Conservation (phyloP, 345 rosid genomes). For the Pelargonium nanum region DNA sequence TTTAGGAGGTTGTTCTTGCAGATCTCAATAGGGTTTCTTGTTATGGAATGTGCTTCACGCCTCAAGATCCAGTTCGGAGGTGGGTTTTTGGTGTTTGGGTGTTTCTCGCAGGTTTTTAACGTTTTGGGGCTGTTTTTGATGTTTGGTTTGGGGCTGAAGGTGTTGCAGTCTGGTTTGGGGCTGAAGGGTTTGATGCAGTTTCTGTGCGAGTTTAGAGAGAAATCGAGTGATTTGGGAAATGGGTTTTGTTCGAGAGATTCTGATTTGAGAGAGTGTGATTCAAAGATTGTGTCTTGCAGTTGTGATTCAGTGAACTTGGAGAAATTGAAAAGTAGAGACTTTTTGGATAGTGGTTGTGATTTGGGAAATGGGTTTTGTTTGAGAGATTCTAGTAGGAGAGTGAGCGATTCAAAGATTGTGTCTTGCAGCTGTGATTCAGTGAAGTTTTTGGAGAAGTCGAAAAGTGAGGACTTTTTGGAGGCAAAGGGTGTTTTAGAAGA, state of each 20-base stretch:
- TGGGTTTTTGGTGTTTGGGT: slow-evolving; percentile 23
- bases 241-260: slow-evolving; percentile 13
- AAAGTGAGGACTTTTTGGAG: slow-evolving; percentile 4
- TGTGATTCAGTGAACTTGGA: slow-evolving; percentile 15
- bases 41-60: no score
- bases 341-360: slow-evolving; percentile 8
- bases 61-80: no score
- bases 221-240: slow-evolving; percentile 12
- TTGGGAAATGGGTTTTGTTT: slow-evolving; percentile 11
- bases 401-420: slow-evolving; percentile 14
- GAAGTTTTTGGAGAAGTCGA: slow-evolving; percentile 14
- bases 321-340: slow-evolving; percentile 3
- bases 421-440: slow-evolving; percentile 11
- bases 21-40: no score
- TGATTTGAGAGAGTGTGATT: slow-evolving; percentile 11
- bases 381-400: slow-evolving; percentile 7
- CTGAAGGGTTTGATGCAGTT: slow-evolving; percentile 18
- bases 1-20: no score
- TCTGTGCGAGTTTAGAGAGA: slow-evolving; percentile 14
- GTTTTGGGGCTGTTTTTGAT: slow-evolving; percentile 28
- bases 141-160: slow-evolving; percentile 26
- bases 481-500: slow-evolving; percentile 17
- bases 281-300: slow-evolving; percentile 13
- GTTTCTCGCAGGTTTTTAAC: slow-evolving; percentile 25
- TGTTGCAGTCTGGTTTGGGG: slow-evolving; percentile 20